phyloP scores from a whole-genome alignment of 139 green algal genomes.

The Volvox reticuliferus region DNA sequence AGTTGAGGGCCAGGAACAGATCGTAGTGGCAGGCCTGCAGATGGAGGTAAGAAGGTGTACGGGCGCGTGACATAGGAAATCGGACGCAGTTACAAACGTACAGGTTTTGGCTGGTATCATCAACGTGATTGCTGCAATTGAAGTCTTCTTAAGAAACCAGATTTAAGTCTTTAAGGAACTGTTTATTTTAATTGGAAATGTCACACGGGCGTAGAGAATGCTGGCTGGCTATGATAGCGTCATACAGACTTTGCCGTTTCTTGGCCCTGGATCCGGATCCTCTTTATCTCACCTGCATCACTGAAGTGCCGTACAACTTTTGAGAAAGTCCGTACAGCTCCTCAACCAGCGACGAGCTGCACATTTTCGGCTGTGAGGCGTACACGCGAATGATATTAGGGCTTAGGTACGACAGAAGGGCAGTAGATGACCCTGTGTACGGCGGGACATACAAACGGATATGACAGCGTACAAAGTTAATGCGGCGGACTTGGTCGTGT shows the following conservation, averaged over 20 bases:
- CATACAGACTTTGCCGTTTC: too few relatives aligned
- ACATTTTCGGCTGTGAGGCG: not conserved
- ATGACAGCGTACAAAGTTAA: too few relatives aligned
- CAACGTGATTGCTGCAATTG: too few relatives aligned
- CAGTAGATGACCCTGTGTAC: not conserved
- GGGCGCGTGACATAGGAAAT: not conserved
- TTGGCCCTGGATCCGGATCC: too few relatives aligned
- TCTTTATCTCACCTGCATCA: conserved; percentile 8
- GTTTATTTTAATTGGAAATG: too few relatives aligned
- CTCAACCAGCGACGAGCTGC: not conserved
- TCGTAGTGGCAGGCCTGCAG: conserved; percentile 5
- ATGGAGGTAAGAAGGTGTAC: not conserved
- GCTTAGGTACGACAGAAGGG: not conserved
- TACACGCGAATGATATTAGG: not conserved
- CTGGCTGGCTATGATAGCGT: too few relatives aligned
- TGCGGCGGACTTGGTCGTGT: too few relatives aligned
- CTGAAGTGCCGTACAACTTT: not conserved
- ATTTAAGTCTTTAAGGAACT: too few relatives aligned
- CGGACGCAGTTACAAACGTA: not conserved
- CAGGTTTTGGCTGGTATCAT: too few relatives aligned
- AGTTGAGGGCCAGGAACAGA: not conserved
- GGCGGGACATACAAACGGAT: not conserved
- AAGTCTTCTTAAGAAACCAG: too few relatives aligned
- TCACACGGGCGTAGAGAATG: too few relatives aligned
- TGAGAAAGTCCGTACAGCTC: conserved; percentile 2